Percentiles rank a stretch among this genome's conserved stretches.
Evolutionary conservation across 2,329 filamentous ascomycete genomes (phyloP).

Genomic region (Exophiala alcalophila): DNA sequence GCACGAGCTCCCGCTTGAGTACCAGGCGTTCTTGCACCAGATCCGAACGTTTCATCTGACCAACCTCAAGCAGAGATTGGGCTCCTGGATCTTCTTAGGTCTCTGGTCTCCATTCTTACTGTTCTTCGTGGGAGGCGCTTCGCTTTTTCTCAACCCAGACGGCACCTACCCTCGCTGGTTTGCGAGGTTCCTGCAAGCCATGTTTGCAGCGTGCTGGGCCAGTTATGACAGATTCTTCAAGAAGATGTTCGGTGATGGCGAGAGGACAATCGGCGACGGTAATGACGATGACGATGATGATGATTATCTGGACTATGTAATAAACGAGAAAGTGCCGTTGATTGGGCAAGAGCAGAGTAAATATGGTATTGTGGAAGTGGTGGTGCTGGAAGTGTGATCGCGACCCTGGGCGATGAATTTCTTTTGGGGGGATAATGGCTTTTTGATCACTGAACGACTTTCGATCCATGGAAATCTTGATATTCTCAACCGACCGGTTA

Average conservation of each 20-base stretch:
- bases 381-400: slow-evolving; percentile 16
- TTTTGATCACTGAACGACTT: too few relatives aligned
- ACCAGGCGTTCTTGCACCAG: slow-evolving; percentile 67
- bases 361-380: slow-evolving; percentile 15
- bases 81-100: slow-evolving; percentile 59
- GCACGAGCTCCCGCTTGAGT: slow-evolving; percentile 74
- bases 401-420: too few relatives aligned
- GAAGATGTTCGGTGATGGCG: slow-evolving; percentile 78
- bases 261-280: slow-evolving; percentile 54
- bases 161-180: slow-evolving; percentile 70
- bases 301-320: slow-evolving; percentile 1
- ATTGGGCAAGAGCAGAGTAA: slow-evolving; percentile 13
- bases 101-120: slow-evolving; percentile 60
- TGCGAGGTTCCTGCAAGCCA: slow-evolving; percentile 46
- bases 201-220: slow-evolving; percentile 61
- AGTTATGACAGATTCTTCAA: slow-evolving; percentile 65
- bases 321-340: slow-evolving; percentile 25
- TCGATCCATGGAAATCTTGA: too few relatives aligned
- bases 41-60: slow-evolving; percentile 72
- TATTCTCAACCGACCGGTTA: too few relatives aligned
- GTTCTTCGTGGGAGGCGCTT: slow-evolving; percentile 48
- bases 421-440: neutral
- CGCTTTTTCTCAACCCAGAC: slow-evolving; percentile 59
- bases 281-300: slow-evolving; percentile 16
- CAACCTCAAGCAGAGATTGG: slow-evolving; percentile 62